A percentile compares a stretch with the other conserved stretches of the same genome.
phyloP scores from a whole-genome alignment of 1,284 basidiomycete species.

The Cutaneotrichosporon mucoides region DNA sequence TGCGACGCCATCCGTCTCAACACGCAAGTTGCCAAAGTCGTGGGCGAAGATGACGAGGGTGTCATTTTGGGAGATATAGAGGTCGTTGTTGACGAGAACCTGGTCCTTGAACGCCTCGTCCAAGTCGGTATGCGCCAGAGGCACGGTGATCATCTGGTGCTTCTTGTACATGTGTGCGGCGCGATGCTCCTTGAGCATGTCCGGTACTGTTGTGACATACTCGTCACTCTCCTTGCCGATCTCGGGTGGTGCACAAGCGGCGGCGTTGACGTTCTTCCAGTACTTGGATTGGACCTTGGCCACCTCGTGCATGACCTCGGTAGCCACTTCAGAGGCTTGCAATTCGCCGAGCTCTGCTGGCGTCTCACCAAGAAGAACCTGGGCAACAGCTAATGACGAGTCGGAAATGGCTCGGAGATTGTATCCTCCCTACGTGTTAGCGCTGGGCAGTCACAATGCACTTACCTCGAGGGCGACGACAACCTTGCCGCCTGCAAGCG shows the following conservation, averaged over 20 bases:
- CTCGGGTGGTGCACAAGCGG: slow-evolving; percentile 67
- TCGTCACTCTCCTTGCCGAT: slow-evolving; percentile 12
- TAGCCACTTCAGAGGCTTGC: slow-evolving; percentile 69
- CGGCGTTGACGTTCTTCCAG: slow-evolving; percentile 81
- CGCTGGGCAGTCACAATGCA: too few species aligned
- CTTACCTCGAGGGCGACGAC: slow-evolving; percentile 80
- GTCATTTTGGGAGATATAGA: slow-evolving; percentile 57
- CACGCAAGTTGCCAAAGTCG: slow-evolving; percentile 83
- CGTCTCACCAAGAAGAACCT: slow-evolving; percentile 79
- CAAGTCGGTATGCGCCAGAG: slow-evolving; percentile 63
- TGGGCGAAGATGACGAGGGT: slow-evolving; percentile 73
- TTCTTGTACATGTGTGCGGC: slow-evolving; percentile 68
- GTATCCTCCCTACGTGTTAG: slow-evolving; percentile 70
- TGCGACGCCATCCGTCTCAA: slow-evolving; percentile 66
- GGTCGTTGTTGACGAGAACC: slow-evolving; percentile 62
- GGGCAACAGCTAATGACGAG: slow-evolving; percentile 81
- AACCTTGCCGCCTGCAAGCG: slow-evolving; percentile 79
- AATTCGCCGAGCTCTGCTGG: slow-evolving; percentile 68
- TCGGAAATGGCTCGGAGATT: slow-evolving; percentile 82
- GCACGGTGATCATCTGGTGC: slow-evolving; percentile 73
- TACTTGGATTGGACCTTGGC: slow-evolving; percentile 79
- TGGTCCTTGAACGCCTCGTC: slow-evolving; percentile 70
- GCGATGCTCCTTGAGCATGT: slow-evolving; percentile 76
- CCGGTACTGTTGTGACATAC: slow-evolving; percentile 51
- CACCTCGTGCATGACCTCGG: slow-evolving; percentile 82